A percentile compares a stretch with the other conserved stretches of the same genome.
These are phyloP conservation scores for Boletus sp. DNA, from an alignment of 768 basidiomycete genomes.

Conservation along the genomic window DNA sequence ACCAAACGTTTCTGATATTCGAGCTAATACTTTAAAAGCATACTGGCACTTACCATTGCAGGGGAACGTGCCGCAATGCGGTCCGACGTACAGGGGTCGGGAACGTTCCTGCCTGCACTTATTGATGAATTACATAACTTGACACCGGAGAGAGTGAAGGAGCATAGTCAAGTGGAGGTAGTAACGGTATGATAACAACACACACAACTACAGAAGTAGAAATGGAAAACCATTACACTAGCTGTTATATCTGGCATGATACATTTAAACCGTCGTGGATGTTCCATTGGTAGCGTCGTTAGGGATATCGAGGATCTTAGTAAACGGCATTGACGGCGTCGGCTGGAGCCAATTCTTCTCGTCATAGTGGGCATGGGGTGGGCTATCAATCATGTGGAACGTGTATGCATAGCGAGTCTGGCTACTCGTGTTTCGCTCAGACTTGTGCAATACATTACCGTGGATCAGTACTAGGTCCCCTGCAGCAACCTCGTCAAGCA, in stretches of 20 bases:
- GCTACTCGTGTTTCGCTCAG: constrained; percentile 77
- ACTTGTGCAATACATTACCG: constrained; percentile 89
- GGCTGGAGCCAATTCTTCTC: constrained; percentile 96
- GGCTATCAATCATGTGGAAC: constrained; percentile 89
- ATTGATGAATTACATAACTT: constrained; percentile 58
- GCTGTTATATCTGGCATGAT: not conserved
- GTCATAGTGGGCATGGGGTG: constrained; percentile 70
- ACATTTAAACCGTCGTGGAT: not conserved
- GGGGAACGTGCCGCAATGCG: constrained; percentile 54
- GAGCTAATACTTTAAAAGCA: constrained; percentile 31
- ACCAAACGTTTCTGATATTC: not conserved
- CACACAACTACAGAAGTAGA: not conserved
- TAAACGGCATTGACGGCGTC: constrained; percentile 78
- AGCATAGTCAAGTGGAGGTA: constrained; percentile 29
- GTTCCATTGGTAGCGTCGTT: not conserved
- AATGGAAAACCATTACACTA: not conserved
- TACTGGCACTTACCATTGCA: constrained; percentile 57
- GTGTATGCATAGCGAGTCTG: constrained; percentile 91
- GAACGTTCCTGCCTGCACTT: constrained; percentile 61
- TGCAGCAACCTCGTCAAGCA: constrained; percentile 20
- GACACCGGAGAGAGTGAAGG: constrained; percentile 35
- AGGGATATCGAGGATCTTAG: constrained; percentile 45
- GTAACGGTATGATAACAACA: not conserved
- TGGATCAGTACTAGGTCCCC: constrained; percentile 94
- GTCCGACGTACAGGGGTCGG: constrained; percentile 54